Evolutionary conservation across 75 land plant species (phyloP).

Genomic region (Cunninghamia lanceolata): DNA sequence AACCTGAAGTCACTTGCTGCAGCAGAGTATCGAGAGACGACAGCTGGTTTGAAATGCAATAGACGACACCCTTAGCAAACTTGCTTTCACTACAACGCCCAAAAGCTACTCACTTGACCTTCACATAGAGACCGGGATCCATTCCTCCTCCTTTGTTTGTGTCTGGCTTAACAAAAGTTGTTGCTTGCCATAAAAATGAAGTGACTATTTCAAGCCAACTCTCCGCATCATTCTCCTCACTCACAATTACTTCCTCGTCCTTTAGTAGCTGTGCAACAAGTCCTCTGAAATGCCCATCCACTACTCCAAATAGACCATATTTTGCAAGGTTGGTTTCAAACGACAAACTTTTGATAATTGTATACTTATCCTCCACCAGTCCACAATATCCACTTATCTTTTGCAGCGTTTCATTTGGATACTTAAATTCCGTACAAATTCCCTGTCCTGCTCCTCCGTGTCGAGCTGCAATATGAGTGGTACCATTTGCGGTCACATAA

Average conservation of each 20-base stretch:
- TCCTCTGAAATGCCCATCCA: slow-evolving; percentile 55
- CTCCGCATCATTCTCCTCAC: slow-evolving; percentile 20
- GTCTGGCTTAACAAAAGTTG: slow-evolving; percentile 80
- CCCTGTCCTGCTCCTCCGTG: too few relatives aligned
- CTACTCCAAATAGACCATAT: too few relatives aligned
- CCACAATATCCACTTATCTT: too few relatives aligned
- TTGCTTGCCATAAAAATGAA: slow-evolving; percentile 80
- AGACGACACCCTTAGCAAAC: slow-evolving; percentile 86
- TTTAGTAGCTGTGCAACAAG: slow-evolving; percentile 81
- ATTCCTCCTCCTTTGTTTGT: slow-evolving; percentile 85
- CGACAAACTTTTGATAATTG: too few relatives aligned
- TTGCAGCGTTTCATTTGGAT: too few relatives aligned
- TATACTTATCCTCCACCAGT: too few relatives aligned
- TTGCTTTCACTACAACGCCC: slow-evolving; percentile 69
- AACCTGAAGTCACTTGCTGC: too few relatives aligned
- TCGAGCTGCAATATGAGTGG: too few relatives aligned
- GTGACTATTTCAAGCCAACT: slow-evolving; percentile 78
- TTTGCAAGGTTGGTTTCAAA: too few relatives aligned
- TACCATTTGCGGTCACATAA: too few relatives aligned
- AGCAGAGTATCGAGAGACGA: slow-evolving; percentile 80
- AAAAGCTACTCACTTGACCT: slow-evolving; percentile 81
- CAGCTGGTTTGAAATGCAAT: slow-evolving; percentile 70
- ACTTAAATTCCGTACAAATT: too few relatives aligned
- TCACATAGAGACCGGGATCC: slow-evolving; percentile 94
- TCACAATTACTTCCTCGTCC: slow-evolving; percentile 33